Conservation (phyloP, 352 stramenopile species). For the Globisporangium paroecandrum region DNA sequence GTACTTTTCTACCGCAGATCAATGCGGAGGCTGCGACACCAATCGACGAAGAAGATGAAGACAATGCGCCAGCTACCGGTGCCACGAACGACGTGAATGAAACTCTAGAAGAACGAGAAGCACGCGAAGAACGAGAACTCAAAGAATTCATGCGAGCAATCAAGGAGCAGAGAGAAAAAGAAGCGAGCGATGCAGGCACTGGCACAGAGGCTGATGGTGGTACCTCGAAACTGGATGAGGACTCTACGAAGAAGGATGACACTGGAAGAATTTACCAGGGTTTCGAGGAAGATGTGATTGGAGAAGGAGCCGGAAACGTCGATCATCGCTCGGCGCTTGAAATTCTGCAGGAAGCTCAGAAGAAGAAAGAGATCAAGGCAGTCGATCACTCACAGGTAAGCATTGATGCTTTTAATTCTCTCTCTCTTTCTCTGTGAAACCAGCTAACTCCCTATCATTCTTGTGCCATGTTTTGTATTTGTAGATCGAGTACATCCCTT, state of each 20-base stretch:
- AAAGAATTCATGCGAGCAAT: conserved; percentile 85
- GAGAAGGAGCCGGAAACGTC: conserved; percentile 70
- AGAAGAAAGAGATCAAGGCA: conserved; percentile 93
- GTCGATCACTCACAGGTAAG: conserved; percentile 92
- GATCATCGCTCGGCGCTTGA: conserved; percentile 85
- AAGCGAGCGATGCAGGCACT: conserved; percentile 21
- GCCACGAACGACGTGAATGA: conserved; percentile 33
- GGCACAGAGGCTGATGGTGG: conserved; percentile 9
- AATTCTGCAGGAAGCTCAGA: conserved; percentile 88
- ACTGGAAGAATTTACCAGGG: conserved; percentile 83
- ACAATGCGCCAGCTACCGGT: background rate
- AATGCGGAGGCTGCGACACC: conserved; percentile 18
- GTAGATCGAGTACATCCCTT: conserved; percentile 93
- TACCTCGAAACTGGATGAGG: conserved; percentile 11
- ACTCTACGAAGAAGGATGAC: conserved; percentile 46
- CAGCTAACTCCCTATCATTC: background rate
- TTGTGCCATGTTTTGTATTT: background rate
- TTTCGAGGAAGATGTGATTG: conserved; percentile 81
- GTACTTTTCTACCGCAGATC: conserved; percentile 66
- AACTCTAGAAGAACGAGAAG: conserved; percentile 63
- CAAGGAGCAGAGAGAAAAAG: conserved; percentile 65
- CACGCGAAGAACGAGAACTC: conserved; percentile 73
- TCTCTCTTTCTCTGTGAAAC: background rate
- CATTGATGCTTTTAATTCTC: background rate
- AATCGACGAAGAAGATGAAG: conserved; percentile 6